These are phyloP conservation scores for Suillus subluteus DNA, from an alignment of 768 basidiomycete species.

Conservation along the genomic window DNA sequence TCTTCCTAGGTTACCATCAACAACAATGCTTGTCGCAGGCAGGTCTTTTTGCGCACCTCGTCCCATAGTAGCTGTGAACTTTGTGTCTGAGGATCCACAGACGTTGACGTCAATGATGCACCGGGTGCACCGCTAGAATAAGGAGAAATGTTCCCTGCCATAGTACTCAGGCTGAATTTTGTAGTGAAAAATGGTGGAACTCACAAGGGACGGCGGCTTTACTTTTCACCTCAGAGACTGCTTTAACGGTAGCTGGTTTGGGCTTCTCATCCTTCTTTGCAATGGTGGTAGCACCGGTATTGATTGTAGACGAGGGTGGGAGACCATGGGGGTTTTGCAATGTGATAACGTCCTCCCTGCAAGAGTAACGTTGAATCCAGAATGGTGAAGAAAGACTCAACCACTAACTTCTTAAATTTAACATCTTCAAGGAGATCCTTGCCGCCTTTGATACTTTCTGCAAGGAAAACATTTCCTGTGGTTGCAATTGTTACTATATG, in stretches of 20 bases:
- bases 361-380: conserved; percentile 5
- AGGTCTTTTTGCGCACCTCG: conserved; percentile 52
- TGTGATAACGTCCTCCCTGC: conserved; percentile 87
- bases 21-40: not conserved
- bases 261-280: conserved; percentile 36
- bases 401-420: conserved; percentile 76
- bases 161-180: conserved; percentile 9
- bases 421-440: conserved; percentile 86
- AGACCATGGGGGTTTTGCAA: conserved; percentile 90
- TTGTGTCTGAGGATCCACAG: conserved; percentile 72
- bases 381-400: not conserved
- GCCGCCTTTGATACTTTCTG: conserved; percentile 87
- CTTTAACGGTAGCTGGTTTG: conserved; percentile 34
- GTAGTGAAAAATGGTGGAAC: conserved; percentile 23
- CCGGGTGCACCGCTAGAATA: conserved; percentile 90
- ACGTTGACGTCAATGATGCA: conserved; percentile 92
- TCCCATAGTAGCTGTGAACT: conserved; percentile 90
- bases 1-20: conserved; percentile 64
- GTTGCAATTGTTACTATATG: conserved; percentile 90
- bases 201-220: conserved; percentile 72
- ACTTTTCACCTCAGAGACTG: conserved; percentile 44
- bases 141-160: conserved; percentile 85
- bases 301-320: conserved; percentile 54
- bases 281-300: conserved; percentile 34
- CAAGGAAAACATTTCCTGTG: conserved; percentile 92